Conservation (phyloP, 2,329 filamentous ascomycete species). For the Didymella arachidicola region DNA sequence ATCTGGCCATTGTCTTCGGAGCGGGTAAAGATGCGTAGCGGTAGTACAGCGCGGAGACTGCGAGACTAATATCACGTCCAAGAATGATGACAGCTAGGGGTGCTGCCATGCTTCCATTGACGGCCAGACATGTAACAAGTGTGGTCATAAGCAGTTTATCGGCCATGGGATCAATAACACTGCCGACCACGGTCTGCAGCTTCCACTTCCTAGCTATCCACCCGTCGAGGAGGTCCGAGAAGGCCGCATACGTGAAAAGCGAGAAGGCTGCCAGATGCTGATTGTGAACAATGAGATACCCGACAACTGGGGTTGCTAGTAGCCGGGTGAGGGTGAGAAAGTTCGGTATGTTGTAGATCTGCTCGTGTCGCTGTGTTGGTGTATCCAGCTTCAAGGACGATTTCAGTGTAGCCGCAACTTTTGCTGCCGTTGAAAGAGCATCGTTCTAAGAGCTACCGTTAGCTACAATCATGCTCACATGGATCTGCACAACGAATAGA, state of each 20-base stretch:
- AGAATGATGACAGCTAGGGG: constrained; percentile 92
- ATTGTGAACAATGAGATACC: constrained; percentile 87
- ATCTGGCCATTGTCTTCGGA: constrained; percentile 88
- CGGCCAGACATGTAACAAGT: constrained; percentile 81
- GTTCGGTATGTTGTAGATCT: constrained; percentile 98
- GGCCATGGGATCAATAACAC: constrained; percentile 88
- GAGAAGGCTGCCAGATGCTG: constrained; percentile 79
- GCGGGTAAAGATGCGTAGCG: constrained; percentile 92
- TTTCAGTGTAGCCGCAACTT: constrained; percentile 39
- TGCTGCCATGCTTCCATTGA: constrained; percentile 81
- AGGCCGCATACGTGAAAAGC: constrained; percentile 89
- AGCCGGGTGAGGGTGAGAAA: constrained; percentile 88
- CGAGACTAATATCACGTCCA: constrained; percentile 84
- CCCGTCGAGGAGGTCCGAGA: constrained; percentile 92
- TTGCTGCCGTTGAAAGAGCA: constrained; percentile 25
- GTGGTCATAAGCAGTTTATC: constrained; percentile 97
- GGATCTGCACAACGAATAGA: not conserved
- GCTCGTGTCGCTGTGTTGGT: constrained; percentile 62
- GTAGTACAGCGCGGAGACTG: constrained; percentile 89
- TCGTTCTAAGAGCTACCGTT: constrained; percentile 11
- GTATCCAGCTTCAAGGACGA: constrained; percentile 37
- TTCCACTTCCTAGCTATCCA: constrained; percentile 91
- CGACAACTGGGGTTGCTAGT: constrained; percentile 80
- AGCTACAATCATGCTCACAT: not conserved
- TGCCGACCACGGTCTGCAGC: constrained; percentile 90